These are phyloP conservation scores for Pleurozium schreberi DNA, from an alignment of 225 moss, liverwort and hornwort genomes.

Conservation along the genomic window DNA sequence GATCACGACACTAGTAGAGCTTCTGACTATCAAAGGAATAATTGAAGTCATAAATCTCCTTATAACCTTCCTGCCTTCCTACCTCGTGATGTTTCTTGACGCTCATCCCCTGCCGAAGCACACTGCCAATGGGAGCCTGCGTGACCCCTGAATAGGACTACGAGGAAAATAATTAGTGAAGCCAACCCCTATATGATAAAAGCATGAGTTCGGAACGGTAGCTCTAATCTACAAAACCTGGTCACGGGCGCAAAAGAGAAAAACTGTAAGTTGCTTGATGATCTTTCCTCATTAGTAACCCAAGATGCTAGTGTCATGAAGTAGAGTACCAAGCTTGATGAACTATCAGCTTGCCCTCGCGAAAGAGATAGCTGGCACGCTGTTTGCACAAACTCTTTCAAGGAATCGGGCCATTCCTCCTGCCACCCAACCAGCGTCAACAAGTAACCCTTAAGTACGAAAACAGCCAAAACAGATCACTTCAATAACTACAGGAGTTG, in stretches of 20 bases:
- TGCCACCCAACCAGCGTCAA: background rate
- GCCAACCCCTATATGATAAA: background rate
- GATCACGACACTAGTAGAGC: background rate
- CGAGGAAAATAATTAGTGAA: slow-evolving; percentile 9
- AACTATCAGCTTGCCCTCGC: slow-evolving; percentile 8
- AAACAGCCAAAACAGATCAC: background rate
- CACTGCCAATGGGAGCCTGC: slow-evolving; percentile 33
- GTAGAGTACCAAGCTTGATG: slow-evolving; percentile 19
- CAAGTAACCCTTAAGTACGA: background rate
- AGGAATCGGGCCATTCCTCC: slow-evolving; percentile 37
- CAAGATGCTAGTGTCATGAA: background rate
- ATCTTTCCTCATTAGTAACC: background rate
- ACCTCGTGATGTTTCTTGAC: slow-evolving; percentile 56
- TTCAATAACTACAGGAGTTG: background rate
- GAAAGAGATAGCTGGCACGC: slow-evolving; percentile 30
- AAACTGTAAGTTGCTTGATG: background rate
- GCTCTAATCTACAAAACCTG: background rate
- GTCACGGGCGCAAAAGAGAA: background rate
- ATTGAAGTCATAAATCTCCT: background rate
- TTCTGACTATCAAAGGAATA: background rate
- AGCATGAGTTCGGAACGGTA: background rate
- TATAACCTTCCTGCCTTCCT: background rate
- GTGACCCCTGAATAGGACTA: slow-evolving; percentile 25
- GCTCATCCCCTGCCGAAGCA: slow-evolving; percentile 57
- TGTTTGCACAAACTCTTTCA: slow-evolving; percentile 43